Percentiles rank a stretch among this genome's conserved stretches.
phyloP scores from a whole-genome alignment of 306 rosid species.

The Abrus pulchellus region DNA sequence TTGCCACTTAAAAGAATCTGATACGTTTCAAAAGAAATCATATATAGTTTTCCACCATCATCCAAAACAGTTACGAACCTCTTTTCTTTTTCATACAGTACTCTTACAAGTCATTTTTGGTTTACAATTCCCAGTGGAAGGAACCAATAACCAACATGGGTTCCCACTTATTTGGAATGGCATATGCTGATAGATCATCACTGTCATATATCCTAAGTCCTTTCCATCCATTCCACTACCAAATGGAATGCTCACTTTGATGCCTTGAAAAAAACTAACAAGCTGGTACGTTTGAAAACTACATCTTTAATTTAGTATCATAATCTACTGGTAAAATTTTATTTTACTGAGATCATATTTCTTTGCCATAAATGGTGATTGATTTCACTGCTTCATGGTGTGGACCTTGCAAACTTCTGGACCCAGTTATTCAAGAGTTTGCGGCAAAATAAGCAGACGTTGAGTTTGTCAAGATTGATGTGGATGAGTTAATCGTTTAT shows the following conservation, averaged over 20 bases:
- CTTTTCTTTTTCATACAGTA: neutral
- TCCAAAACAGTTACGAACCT: neutral
- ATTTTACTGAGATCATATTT: conserved; percentile 45
- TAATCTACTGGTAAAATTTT: neutral
- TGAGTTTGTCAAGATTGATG: conserved; percentile 72
- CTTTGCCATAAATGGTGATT: conserved; percentile 65
- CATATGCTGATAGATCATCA: conserved; percentile 4
- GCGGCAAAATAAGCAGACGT: conserved; percentile 64
- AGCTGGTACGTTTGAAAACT: conserved; percentile 61
- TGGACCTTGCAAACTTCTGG: conserved; percentile 72
- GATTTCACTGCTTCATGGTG: conserved; percentile 86
- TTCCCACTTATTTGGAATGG: neutral
- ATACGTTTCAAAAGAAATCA: conserved; percentile 21
- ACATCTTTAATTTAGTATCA: neutral
- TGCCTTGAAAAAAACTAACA: conserved; percentile 54
- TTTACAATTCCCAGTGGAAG: conserved; percentile 13
- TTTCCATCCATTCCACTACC: conserved; percentile 39
- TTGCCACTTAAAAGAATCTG: conserved; percentile 35
- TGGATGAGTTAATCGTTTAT: conserved; percentile 70
- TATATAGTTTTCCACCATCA: conserved; percentile 29
- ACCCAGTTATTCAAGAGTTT: conserved; percentile 56
- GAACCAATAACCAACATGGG: conserved; percentile 9
- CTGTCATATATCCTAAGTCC: conserved; percentile 31
- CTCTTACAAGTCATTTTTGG: conserved; percentile 30
- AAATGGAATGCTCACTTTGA: conserved; percentile 50